These are phyloP conservation scores for Paraphoma chrysanthemicola DNA, from an alignment of 2,329 filamentous ascomycete species.

Conservation along the genomic window DNA sequence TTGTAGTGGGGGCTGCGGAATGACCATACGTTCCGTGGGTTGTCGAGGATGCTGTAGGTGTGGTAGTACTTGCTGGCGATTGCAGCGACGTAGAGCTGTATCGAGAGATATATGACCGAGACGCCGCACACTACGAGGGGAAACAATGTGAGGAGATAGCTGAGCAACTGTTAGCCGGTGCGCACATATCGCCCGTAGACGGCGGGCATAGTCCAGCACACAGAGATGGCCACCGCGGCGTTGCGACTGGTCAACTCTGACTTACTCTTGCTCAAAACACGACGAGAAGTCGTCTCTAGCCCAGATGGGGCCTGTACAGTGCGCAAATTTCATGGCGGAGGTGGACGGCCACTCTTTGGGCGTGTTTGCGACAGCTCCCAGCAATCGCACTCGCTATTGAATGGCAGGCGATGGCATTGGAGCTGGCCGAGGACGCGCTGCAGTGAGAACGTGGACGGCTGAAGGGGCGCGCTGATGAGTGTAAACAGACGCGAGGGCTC, in stretches of 20 bases:
- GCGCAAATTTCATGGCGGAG: conserved; percentile 57
- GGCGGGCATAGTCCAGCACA: too few relatives aligned
- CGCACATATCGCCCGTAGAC: neutral
- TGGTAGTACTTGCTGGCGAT: conserved; percentile 60
- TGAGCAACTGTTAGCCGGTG: conserved; percentile 47
- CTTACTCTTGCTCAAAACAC: conserved; percentile 73
- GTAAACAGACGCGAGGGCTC: neutral
- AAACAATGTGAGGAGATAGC: conserved; percentile 80
- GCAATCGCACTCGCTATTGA: conserved; percentile 27
- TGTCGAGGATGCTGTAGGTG: conserved; percentile 65
- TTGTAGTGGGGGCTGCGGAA: conserved; percentile 36
- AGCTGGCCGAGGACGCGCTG: conserved; percentile 1
- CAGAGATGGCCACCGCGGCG: too few relatives aligned
- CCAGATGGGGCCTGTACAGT: conserved; percentile 66
- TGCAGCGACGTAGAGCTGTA: conserved; percentile 64
- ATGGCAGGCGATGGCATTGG: conserved; percentile 3
- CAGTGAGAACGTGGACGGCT: neutral
- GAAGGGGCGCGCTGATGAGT: neutral
- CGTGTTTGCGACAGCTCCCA: conserved; percentile 15
- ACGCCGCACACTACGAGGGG: conserved; percentile 74
- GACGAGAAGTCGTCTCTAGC: conserved; percentile 65
- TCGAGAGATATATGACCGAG: conserved; percentile 72
- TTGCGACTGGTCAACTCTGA: conserved; percentile 19
- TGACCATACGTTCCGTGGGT: conserved; percentile 51
- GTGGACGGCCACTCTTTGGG: conserved; percentile 13